A percentile compares a stretch with the other conserved stretches of the same genome.
Evolutionary conservation across 306 rosid genomes (phyloP).

Genomic region (Sphenostylis stenocarpa): DNA sequence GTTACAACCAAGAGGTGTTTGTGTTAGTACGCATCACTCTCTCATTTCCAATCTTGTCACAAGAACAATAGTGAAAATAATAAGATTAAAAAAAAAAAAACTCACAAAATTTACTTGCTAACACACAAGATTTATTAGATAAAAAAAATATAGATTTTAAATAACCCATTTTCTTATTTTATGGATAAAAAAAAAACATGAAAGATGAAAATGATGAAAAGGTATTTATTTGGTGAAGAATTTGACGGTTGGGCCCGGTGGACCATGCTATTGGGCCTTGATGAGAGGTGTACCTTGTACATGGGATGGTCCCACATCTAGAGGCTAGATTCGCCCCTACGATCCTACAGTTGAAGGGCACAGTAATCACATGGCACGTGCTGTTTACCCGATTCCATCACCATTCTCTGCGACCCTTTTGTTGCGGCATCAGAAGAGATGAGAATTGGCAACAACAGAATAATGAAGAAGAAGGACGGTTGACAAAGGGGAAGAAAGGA

Average conservation of each 20-base stretch:
- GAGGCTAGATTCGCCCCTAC: constrained; percentile 35
- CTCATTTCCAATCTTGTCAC: background rate
- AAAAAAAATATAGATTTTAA: too few relatives aligned
- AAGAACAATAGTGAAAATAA: too few relatives aligned
- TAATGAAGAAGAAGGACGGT: constrained; percentile 5
- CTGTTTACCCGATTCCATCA: constrained; percentile 29
- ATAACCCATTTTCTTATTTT: too few relatives aligned
- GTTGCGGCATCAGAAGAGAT: constrained; percentile 14
- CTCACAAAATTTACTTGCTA: too few relatives aligned
- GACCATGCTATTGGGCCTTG: constrained; percentile 41
- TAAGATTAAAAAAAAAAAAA: too few relatives aligned
- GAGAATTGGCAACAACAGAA: constrained; percentile 1
- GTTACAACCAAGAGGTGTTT: background rate
- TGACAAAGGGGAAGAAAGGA: constrained; percentile 25
- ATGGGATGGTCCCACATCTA: constrained; percentile 41
- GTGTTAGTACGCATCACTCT: background rate
- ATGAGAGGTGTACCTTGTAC: background rate
- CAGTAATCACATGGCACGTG: constrained; percentile 36
- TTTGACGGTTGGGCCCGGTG: constrained; percentile 18
- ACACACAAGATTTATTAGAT: too few relatives aligned
- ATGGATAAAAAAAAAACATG: too few relatives aligned
- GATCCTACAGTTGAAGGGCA: background rate
- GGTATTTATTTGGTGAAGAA: too few relatives aligned
- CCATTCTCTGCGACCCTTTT: constrained; percentile 40
- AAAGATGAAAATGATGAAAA: too few relatives aligned